Conservation (phyloP, 2,329 filamentous ascomycete species). For the Fusarium sp. region DNA sequence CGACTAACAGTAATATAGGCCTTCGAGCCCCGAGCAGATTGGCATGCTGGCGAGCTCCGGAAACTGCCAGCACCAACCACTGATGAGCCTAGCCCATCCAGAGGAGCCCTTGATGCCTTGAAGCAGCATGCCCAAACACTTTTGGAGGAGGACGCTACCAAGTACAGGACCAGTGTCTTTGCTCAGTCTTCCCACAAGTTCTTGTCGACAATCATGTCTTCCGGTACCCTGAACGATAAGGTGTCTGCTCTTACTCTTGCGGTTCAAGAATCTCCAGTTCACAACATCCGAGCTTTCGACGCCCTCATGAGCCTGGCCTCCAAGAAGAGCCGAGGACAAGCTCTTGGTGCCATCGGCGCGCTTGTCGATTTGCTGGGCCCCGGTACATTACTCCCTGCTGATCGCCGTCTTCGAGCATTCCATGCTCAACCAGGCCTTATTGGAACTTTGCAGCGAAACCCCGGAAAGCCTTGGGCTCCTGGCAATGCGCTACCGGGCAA, state of each 20-base stretch:
- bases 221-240: constrained; percentile 96
- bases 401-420: constrained; percentile 87
- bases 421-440: constrained; percentile 83
- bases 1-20: constrained; percentile 61
- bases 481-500: constrained; percentile 81
- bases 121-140: constrained; percentile 81
- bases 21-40: constrained; percentile 72
- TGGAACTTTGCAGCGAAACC: constrained; percentile 76
- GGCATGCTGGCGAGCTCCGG: constrained; percentile 65
- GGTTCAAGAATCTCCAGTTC: constrained; percentile 94
- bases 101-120: constrained; percentile 64
- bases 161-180: constrained; percentile 81
- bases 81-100: constrained; percentile 63
- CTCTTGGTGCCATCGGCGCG: constrained; percentile 91
- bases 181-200: constrained; percentile 94
- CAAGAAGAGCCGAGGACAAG: constrained; percentile 94
- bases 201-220: constrained; percentile 96
- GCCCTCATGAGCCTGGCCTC: constrained; percentile 85
- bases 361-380: constrained; percentile 95
- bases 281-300: constrained; percentile 92
- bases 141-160: constrained; percentile 82
- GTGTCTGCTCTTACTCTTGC: constrained; percentile 94
- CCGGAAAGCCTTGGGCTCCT: constrained; percentile 73
- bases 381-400: constrained; percentile 85
- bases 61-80: constrained; percentile 61